Evolutionary conservation across 176 grass and related monocot genomes (phyloP).

Genomic region (Carex pumila): DNA sequence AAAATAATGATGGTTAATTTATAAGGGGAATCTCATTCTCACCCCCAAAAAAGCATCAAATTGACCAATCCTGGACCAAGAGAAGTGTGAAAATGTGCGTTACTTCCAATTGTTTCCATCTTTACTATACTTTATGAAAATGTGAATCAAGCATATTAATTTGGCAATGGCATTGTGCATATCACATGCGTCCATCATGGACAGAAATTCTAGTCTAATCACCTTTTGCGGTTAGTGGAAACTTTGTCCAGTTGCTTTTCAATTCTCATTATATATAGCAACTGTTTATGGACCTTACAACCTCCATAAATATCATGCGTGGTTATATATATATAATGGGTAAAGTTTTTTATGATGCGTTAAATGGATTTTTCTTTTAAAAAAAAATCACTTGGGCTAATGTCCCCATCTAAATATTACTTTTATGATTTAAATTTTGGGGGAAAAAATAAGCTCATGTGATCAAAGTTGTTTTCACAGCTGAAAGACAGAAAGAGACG

Average conservation of each 20-base stretch:
- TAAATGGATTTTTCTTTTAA: neutral
- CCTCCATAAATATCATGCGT: neutral
- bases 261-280: conserved; percentile 1
- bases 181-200: neutral
- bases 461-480: neutral
- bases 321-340: neutral
- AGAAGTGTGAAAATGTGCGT: neutral
- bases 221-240: neutral
- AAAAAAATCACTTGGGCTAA: neutral
- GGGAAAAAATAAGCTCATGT: neutral
- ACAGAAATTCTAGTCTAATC: neutral
- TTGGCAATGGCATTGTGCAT: neutral
- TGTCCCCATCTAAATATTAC: no score
- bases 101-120: neutral
- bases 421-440: no score
- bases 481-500: neutral
- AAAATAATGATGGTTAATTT: neutral
- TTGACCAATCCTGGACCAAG: neutral
- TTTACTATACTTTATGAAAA: neutral
- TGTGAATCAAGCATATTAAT: neutral
- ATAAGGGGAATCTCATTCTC: neutral
- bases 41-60: neutral
- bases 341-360: no score
- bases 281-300: neutral
- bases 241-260: neutral